Conservation (phyloP, 2,329 filamentous ascomycete species). For the Fusarium azukiicola region DNA sequence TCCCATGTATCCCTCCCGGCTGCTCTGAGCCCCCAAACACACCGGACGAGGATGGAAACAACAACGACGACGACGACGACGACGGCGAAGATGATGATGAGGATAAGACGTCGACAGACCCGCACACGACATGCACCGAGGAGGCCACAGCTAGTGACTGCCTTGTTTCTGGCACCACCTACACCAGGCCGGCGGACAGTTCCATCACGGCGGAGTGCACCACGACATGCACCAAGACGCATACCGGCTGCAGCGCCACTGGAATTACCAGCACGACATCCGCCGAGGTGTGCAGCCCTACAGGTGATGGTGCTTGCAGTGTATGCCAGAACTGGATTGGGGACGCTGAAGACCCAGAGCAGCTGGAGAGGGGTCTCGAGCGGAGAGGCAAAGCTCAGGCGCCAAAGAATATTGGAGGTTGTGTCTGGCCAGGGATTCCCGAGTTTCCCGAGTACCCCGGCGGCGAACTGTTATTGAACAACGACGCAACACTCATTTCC, state of each 20-base stretch:
- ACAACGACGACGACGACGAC: constrained; percentile 24
- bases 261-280: constrained; percentile 30
- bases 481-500: too few species aligned
- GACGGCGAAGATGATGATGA: too few species aligned
- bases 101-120: background rate
- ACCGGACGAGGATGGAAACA: background rate
- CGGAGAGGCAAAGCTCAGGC: too few species aligned
- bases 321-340: too few species aligned
- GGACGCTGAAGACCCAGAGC: too few species aligned
- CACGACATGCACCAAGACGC: constrained; percentile 37
- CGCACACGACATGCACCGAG: constrained; percentile 27
- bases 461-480: too few species aligned
- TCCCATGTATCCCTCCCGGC: constrained; percentile 40
- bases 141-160: constrained; percentile 41
- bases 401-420: too few species aligned
- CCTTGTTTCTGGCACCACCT: constrained; percentile 41
- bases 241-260: constrained; percentile 34
- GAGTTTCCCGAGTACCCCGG: too few species aligned
- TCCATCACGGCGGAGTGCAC: constrained; percentile 17
- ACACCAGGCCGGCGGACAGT: constrained; percentile 13
- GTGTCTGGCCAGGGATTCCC: too few species aligned
- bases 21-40: constrained; percentile 24
- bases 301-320: too few species aligned
- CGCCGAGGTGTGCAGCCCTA: background rate
- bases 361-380: too few species aligned